phyloP scores from a whole-genome alignment of 768 basidiomycete species.

The Sarcodon aspratus region DNA sequence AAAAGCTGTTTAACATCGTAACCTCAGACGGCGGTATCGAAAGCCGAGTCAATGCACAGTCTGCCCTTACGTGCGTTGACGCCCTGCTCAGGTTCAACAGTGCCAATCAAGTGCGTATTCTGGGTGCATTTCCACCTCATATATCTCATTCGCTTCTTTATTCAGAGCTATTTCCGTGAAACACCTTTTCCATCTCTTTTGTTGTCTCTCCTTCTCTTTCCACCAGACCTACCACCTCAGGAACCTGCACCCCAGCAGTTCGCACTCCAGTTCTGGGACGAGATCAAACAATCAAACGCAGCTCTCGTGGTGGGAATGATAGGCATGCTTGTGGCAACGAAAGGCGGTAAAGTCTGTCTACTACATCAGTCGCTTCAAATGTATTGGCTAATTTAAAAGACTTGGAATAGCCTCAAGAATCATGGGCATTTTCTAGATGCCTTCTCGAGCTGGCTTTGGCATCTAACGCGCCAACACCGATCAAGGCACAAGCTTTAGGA shows the following conservation, averaged over 20 bases:
- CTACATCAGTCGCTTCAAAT: conserved; percentile 37
- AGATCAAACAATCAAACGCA: conserved; percentile 73
- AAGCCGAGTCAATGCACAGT: conserved; percentile 76
- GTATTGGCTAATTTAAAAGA: conserved; percentile 30
- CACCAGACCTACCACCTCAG: conserved; percentile 44
- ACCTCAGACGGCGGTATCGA: conserved; percentile 85
- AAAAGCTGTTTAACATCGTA: conserved; percentile 86
- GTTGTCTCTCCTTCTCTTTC: conserved; percentile 61
- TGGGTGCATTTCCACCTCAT: background rate
- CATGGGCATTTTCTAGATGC: conserved; percentile 53
- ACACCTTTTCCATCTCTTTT: conserved; percentile 61
- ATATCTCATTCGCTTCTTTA: conserved; percentile 8
- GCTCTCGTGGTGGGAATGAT: conserved; percentile 74
- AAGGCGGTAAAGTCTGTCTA: conserved; percentile 47
- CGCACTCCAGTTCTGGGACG: conserved; percentile 93
- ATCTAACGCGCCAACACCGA: conserved; percentile 80
- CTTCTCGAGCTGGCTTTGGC: conserved; percentile 82
- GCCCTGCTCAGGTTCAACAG: conserved; percentile 85
- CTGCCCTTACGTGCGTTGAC: conserved; percentile 80
- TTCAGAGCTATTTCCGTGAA: conserved; percentile 92
- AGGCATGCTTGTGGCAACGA: conserved; percentile 72
- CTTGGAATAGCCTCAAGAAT: conserved; percentile 41
- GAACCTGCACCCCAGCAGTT: conserved; percentile 75
- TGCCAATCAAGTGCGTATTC: conserved; percentile 72
- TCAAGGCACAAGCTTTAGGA: conserved; percentile 72